Evolutionary conservation across 129 eudicot genomes (phyloP).

Genomic region (Logfia minima): DNA sequence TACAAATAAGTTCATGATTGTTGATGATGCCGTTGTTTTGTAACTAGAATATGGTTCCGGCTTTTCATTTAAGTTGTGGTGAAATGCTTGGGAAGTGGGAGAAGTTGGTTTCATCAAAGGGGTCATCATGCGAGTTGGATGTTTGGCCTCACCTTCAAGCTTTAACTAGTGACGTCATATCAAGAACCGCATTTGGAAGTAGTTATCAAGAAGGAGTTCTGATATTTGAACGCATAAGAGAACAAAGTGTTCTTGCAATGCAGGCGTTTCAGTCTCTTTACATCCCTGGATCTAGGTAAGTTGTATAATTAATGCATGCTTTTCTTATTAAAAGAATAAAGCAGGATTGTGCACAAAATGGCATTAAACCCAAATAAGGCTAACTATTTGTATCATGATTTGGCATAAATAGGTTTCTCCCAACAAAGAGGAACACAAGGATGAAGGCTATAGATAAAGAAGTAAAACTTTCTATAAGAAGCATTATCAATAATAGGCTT

Average conservation of each 20-base stretch:
- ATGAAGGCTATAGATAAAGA: slow-evolving; percentile 39
- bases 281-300: slow-evolving; percentile 36
- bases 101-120: slow-evolving; percentile 19
- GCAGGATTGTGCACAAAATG: neutral
- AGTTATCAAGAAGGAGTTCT: slow-evolving; percentile 33
- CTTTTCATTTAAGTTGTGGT: slow-evolving; percentile 27
- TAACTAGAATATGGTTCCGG: slow-evolving; percentile 35
- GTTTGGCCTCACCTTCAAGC: slow-evolving; percentile 40
- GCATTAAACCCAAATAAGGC: neutral
- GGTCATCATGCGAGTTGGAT: slow-evolving; percentile 31
- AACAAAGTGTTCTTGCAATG: slow-evolving; percentile 28
- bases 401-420: slow-evolving; percentile 29
- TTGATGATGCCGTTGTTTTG: neutral
- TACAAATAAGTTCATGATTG: neutral
- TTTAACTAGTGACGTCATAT: slow-evolving; percentile 31
- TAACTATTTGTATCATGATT: neutral
- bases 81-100: slow-evolving; percentile 33
- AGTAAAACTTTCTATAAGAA: slow-evolving; percentile 16
- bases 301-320: neutral
- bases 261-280: slow-evolving; percentile 27
- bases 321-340: neutral
- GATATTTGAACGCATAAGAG: slow-evolving; percentile 36
- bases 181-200: slow-evolving; percentile 39
- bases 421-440: slow-evolving; percentile 44
- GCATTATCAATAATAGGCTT: slow-evolving; percentile 28